Conservation (phyloP, 768 basidiomycete species). For the Podaxis sp. region DNA sequence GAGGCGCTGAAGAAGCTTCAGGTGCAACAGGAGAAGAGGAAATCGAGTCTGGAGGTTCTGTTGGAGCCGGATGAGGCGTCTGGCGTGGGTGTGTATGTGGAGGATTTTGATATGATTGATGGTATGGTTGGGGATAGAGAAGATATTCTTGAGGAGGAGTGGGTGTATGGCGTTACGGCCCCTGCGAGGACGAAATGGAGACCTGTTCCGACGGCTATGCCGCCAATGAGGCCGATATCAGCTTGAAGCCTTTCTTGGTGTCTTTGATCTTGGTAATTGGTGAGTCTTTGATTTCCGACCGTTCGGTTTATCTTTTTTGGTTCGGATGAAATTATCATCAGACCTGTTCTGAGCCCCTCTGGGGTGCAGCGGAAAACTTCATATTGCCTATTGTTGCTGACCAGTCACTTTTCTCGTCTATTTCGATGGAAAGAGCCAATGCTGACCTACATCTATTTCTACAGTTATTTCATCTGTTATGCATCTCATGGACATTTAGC, state of each 20-base stretch:
- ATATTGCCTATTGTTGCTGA: conserved; percentile 56
- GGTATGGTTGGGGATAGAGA: conserved; percentile 16
- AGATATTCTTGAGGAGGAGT: conserved; percentile 52
- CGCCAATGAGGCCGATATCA: conserved; percentile 55
- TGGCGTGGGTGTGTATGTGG: conserved; percentile 78
- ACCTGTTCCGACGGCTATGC: conserved; percentile 54
- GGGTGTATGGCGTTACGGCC: conserved; percentile 62
- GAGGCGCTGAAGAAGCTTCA: conserved; percentile 73
- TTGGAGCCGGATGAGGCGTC: conserved; percentile 67
- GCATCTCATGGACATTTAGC: background rate
- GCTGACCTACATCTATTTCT: background rate
- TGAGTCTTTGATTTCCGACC: conserved; percentile 30
- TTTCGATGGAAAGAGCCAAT: background rate
- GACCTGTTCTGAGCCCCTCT: conserved; percentile 63
- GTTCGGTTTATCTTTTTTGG: conserved; percentile 13
- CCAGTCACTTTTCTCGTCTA: conserved; percentile 11
- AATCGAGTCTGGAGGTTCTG: conserved; percentile 51
- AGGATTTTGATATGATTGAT: conserved; percentile 58
- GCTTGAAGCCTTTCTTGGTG: conserved; percentile 26
- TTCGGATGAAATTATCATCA: conserved; percentile 53
- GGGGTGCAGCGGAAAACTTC: conserved; percentile 48
- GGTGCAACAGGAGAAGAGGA: conserved; percentile 38
- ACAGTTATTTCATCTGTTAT: background rate
- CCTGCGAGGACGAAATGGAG: conserved; percentile 54
- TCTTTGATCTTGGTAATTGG: conserved; percentile 25